Evolutionary conservation across 2,329 filamentous ascomycete genomes (phyloP).

Genomic region (Arthroderma uncinatum): DNA sequence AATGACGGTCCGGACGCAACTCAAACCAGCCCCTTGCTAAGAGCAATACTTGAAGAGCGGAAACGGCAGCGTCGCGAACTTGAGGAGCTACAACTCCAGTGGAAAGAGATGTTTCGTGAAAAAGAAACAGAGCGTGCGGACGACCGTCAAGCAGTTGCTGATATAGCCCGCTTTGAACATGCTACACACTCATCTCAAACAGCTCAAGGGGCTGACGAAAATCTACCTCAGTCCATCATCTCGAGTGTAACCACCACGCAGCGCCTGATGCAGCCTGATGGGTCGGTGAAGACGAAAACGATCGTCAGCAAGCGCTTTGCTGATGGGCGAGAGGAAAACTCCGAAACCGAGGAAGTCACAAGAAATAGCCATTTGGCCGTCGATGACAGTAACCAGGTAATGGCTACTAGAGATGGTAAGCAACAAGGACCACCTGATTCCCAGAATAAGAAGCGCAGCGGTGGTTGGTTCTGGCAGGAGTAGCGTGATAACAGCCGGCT

Average conservation of each 20-base stretch:
- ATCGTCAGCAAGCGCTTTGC: constrained; percentile 48
- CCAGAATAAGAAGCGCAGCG: constrained; percentile 4
- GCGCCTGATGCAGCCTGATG: constrained; percentile 44
- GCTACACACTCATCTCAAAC: background rate
- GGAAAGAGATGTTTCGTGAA: constrained; percentile 9
- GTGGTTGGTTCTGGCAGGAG: constrained; percentile 33
- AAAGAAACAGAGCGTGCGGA: constrained; percentile 12
- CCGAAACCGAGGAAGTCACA: constrained; percentile 34
- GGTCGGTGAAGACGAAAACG: constrained; percentile 47
- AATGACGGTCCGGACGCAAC: constrained; percentile 25
- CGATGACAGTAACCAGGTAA: background rate
- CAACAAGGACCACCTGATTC: background rate
- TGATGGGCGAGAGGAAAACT: constrained; percentile 49
- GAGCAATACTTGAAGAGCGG: constrained; percentile 26
- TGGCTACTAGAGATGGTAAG: background rate
- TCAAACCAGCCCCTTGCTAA: constrained; percentile 27
- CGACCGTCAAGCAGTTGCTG: background rate
- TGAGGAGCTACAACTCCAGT: constrained; percentile 12
- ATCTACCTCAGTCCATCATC: constrained; percentile 30
- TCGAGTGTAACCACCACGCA: constrained; percentile 49
- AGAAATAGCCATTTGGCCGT: background rate
- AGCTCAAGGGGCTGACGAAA: background rate
- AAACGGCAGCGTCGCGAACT: constrained; percentile 19
- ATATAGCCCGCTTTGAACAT: background rate
- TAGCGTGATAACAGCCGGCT: constrained; percentile 12